Evolutionary conservation across 1,284 basidiomycete genomes (phyloP).

Genomic region (Moesziomyces parantarcticus): DNA sequence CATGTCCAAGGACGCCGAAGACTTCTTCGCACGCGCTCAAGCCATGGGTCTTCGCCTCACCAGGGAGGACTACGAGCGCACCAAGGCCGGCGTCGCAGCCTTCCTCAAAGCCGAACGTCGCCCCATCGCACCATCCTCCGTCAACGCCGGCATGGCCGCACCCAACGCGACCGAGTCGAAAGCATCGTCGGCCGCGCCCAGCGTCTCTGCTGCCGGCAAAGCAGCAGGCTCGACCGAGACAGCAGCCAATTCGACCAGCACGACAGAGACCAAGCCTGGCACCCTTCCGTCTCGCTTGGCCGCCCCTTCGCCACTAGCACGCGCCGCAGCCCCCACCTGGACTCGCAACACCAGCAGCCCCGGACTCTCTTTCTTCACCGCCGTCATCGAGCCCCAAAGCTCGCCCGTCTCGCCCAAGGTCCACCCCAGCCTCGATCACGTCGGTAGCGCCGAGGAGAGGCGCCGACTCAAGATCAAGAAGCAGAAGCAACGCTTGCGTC

Average conservation of each 20-base stretch:
- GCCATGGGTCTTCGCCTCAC: conserved; percentile 63
- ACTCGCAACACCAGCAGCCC: conserved; percentile 48
- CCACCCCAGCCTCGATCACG: conserved; percentile 52
- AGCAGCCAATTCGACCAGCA: conserved; percentile 3
- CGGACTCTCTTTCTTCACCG: conserved; percentile 55
- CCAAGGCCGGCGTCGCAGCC: conserved; percentile 62
- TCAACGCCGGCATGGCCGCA: background rate
- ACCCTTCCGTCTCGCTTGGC: conserved; percentile 23
- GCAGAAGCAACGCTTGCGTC: conserved; percentile 41
- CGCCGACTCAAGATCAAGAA: conserved; percentile 54
- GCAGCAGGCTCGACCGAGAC: conserved; percentile 1
- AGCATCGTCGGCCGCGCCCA: conserved; percentile 4
- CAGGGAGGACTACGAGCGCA: conserved; percentile 64
- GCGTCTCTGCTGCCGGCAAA: conserved; percentile 2
- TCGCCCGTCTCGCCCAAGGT: conserved; percentile 34
- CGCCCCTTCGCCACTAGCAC: conserved; percentile 25
- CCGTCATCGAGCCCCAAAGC: conserved; percentile 36
- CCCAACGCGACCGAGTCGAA: conserved; percentile 6
- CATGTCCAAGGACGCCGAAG: conserved; percentile 50
- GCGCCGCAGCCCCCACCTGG: conserved; percentile 24
- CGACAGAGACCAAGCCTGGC: conserved; percentile 11
- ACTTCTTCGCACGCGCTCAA: conserved; percentile 63
- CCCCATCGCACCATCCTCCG: conserved; percentile 19
- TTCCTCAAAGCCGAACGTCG: conserved; percentile 63
- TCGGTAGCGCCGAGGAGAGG: conserved; percentile 54